Percentiles rank a stretch among this genome's conserved stretches.
phyloP scores from a whole-genome alignment of 148 eudicot species.

The Arctostaphylos glauca region DNA sequence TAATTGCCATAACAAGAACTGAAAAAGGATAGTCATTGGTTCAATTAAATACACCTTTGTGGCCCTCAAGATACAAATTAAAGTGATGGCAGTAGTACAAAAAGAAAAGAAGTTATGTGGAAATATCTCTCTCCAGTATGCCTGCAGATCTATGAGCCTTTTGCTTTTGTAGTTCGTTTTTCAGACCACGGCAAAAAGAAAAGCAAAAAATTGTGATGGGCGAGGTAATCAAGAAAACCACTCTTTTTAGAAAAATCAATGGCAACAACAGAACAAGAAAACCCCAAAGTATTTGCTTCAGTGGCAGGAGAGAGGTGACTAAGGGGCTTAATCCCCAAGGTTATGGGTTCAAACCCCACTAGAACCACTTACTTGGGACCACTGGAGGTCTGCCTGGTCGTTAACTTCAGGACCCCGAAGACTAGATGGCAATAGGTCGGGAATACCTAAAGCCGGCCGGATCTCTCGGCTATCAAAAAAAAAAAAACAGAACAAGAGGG shows the following conservation, averaged over 20 bases:
- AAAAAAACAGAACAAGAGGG: constrained; percentile 12
- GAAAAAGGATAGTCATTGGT: background rate
- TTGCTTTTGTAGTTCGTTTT: constrained; percentile 35
- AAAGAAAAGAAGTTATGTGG: constrained; percentile 7
- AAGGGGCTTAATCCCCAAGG: no score
- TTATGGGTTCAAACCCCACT: no score
- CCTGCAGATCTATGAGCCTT: constrained; percentile 33
- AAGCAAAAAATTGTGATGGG: constrained; percentile 36
- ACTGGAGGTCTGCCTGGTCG: no score
- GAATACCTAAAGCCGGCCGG: no score
- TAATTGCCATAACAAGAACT: background rate
- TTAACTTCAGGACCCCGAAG: no score
- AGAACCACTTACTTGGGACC: no score
- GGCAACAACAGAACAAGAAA: constrained; percentile 20
- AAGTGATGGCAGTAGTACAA: background rate
- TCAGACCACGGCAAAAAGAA: constrained; percentile 27
- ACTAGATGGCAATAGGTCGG: no score
- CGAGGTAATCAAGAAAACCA: constrained; percentile 40
- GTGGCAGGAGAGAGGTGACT: no score
- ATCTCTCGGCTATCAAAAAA: no score
- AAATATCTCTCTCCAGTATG: constrained; percentile 9
- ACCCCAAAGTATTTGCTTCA: no score
- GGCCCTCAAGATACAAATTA: constrained; percentile 12
- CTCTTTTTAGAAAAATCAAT: constrained; percentile 45
- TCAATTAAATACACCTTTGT: background rate